A percentile compares a stretch with the other conserved stretches of the same genome.
Evolutionary conservation across 2,329 filamentous ascomycete genomes (phyloP).

Genomic region (Colletotrichum tofieldiae): DNA sequence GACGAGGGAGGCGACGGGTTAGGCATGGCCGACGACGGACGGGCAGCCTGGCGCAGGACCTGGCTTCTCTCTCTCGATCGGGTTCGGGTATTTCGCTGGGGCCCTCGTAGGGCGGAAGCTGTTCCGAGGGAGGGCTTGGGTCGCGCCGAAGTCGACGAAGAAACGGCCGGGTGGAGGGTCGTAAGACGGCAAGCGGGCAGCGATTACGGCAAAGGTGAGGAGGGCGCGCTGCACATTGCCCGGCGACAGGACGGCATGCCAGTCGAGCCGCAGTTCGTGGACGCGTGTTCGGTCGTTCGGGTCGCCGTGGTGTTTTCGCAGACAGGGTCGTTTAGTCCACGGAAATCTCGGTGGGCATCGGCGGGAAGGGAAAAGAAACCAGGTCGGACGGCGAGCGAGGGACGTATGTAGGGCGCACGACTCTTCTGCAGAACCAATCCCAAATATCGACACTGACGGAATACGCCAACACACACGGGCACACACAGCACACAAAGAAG

Average conservation of each 20-base stretch:
- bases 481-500: slow-evolving; percentile 8
- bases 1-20: slow-evolving; percentile 48
- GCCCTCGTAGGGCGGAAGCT: slow-evolving; percentile 18
- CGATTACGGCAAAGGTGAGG: slow-evolving; percentile 26
- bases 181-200: slow-evolving; percentile 8
- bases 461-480: slow-evolving; percentile 5
- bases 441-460: slow-evolving; percentile 22
- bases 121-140: neutral
- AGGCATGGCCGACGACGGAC: slow-evolving; percentile 52
- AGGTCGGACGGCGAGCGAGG: neutral
- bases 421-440: slow-evolving; percentile 1
- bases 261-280: slow-evolving; percentile 18
- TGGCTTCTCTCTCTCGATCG: slow-evolving; percentile 7
- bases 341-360: slow-evolving; percentile 19
- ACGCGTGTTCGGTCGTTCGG: slow-evolving; percentile 1
- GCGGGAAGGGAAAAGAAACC: slow-evolving; percentile 21
- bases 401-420: slow-evolving; percentile 24
- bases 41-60: slow-evolving; percentile 16
- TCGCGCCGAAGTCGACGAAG: neutral
- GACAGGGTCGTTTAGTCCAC: slow-evolving; percentile 4
- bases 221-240: slow-evolving; percentile 39
- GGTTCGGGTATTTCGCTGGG: neutral
- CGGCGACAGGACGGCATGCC: slow-evolving; percentile 41
- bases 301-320: slow-evolving; percentile 1
- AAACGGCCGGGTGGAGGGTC: neutral